Base-by-base conservation (phyloP, 2,329 filamentous ascomycete genomes). In the Aspergillus versicolor region DNA sequence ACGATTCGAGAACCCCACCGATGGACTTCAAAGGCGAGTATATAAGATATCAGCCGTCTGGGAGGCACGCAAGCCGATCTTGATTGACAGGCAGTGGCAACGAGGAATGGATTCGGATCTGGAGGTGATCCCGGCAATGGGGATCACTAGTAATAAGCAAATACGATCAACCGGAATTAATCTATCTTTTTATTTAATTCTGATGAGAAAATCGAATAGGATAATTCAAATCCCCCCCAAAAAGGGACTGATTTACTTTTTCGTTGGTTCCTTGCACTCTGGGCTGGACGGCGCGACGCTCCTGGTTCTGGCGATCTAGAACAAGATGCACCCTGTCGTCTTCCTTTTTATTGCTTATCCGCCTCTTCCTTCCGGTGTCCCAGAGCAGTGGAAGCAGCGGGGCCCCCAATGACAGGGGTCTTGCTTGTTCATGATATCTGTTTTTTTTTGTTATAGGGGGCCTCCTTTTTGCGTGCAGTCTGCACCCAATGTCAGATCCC, bases 331-430 rank as follows among this genome's bases (percentile, higher is more conserved):
- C 21, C 27, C 42, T 41, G 12, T 50, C n/a, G 30, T 24, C 22
- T 49, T 37, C 24, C 27, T 44, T 46, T 43, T 48, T 47, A 21
- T 54, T 52, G 43, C 21, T 47, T 56, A 48, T 50, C 58, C 57
- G 56, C 49, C 52, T 46, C 52, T 48, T 53, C 55, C 54, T 58
- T 52, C 52, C 53, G 60, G 44, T 52, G 61, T 63, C 64, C 66
- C 61, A 67, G 61, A 60, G 57, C 56, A 65, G 61, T 67, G 65
- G 64, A 65, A 67, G 58, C 63, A 62, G 65, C 62, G 65, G 65
- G 64, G 58, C 13, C 9, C 15, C 19, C 51, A 54, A 21, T 47
- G 41, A 63, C 63, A 65, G 57, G 64, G 64, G 61, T 66, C 52
- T 45, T 6, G 55, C 60, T 45, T 60, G 62, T 47, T 62, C 52